These are phyloP conservation scores for Cyclostephanos invisitatus DNA, from an alignment of 108 stramenopile genomes.

Conservation along the genomic window DNA sequence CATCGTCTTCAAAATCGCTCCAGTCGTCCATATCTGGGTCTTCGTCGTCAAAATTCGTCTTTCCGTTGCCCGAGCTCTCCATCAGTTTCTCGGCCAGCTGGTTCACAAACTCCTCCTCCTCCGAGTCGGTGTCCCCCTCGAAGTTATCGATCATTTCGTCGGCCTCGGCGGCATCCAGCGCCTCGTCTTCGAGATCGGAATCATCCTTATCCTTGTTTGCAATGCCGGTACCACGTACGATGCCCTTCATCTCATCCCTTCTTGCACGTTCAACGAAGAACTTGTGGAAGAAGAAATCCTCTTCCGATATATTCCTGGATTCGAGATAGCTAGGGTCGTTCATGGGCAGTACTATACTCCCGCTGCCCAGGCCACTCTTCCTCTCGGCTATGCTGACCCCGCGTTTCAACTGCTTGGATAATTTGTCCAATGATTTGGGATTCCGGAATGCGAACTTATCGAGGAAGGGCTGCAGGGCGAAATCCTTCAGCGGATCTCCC, in stretches of 20 bases:
- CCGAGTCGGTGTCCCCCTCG: slow-evolving; percentile 70
- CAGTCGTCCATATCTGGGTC: slow-evolving; percentile 92
- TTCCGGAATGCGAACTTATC: slow-evolving; percentile 99
- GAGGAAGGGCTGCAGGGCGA: slow-evolving; percentile 89
- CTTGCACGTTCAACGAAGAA: slow-evolving; percentile 88
- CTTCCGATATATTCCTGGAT: slow-evolving; percentile 58
- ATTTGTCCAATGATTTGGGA: slow-evolving; percentile 78
- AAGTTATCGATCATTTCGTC: slow-evolving; percentile 56
- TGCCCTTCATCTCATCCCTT: slow-evolving; percentile 83
- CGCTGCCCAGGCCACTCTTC: slow-evolving; percentile 47
- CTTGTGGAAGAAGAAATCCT: slow-evolving; percentile 91
- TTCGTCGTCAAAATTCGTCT: slow-evolving; percentile 85
- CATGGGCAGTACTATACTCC: slow-evolving; percentile 58
- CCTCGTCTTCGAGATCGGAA: slow-evolving; percentile 58
- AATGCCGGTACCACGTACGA: slow-evolving; percentile 49
- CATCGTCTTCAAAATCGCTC: slow-evolving; percentile 73
- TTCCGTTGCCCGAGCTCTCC: slow-evolving; percentile 68
- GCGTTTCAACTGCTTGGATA: slow-evolving; percentile 39
- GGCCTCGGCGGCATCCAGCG: slow-evolving; percentile 51
- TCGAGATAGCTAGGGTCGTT: slow-evolving; percentile 80
- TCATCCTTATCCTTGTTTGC: slow-evolving; percentile 46
- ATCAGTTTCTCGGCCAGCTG: slow-evolving; percentile 88
- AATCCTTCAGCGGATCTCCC: slow-evolving; percentile 96
- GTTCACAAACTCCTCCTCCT: slow-evolving; percentile 91
- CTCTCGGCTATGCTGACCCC: slow-evolving; percentile 61